Evolutionary conservation across 2,329 filamentous ascomycete species (phyloP).

Genomic region (Ascochyta lentis): DNA sequence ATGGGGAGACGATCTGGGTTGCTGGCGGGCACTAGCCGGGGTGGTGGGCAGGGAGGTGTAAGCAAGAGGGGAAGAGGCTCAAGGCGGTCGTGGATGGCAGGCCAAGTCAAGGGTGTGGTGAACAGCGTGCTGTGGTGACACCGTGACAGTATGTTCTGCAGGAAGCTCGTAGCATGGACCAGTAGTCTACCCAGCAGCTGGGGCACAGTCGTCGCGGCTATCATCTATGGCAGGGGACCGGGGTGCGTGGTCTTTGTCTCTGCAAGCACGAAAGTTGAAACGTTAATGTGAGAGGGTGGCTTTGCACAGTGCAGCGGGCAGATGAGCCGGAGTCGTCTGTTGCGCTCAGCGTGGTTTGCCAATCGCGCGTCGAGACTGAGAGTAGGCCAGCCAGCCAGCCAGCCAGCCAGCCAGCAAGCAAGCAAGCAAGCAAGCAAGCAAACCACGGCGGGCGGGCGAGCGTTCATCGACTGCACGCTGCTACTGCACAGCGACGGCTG

Average conservation of each 20-base stretch:
- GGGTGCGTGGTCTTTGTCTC: not conserved
- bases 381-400: not conserved
- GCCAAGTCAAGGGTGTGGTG: not conserved
- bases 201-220: slow-evolving; percentile 4
- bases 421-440: not conserved
- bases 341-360: slow-evolving; percentile 4
- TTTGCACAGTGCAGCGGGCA: slow-evolving; percentile 1
- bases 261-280: not conserved
- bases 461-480: not conserved
- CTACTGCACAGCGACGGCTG: not conserved
- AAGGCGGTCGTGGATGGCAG: not conserved
- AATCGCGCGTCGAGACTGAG: slow-evolving; percentile 2
- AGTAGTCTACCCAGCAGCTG: not conserved
- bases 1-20: slow-evolving; percentile 2
- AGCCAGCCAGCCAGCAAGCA: too few relatives aligned
- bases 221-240: not conserved
- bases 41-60: not conserved
- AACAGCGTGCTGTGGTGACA: not conserved
- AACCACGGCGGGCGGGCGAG: not conserved
- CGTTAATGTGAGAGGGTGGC: not conserved
- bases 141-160: not conserved
- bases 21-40: slow-evolving; percentile 6
- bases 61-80: not conserved
- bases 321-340: slow-evolving; percentile 6
- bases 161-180: not conserved